Conservation (phyloP, 2,329 filamentous ascomycete genomes). For the Clarireedia hainanense region DNA sequence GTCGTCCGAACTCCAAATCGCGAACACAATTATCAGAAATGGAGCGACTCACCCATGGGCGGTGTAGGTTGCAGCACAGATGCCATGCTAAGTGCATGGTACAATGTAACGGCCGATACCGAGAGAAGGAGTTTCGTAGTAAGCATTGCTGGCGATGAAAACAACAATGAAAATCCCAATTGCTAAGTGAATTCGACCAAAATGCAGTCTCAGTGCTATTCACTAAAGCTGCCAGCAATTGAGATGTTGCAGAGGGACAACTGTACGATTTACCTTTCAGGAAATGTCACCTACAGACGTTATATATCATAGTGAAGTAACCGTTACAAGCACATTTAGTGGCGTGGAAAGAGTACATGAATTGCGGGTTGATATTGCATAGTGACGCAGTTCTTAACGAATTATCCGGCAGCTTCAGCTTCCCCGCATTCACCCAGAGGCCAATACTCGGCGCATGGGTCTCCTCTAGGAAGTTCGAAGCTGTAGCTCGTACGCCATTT, state of each 20-base stretch:
- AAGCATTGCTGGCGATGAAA: neutral
- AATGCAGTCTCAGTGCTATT: too few species aligned
- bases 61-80: constrained; percentile 31
- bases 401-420: constrained; percentile 3
- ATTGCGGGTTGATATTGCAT: neutral
- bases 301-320: neutral
- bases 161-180: too few species aligned
- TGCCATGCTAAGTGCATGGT: constrained; percentile 1
- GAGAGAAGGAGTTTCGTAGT: neutral
- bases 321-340: neutral
- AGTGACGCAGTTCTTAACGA: neutral
- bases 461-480: neutral
- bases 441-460: neutral
- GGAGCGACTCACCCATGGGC: constrained; percentile 34
- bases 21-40: neutral
- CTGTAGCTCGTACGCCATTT: neutral
- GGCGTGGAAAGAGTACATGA: neutral
- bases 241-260: too few species aligned
- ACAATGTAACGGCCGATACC: neutral
- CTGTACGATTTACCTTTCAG: too few species aligned
- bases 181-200: too few species aligned
- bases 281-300: too few species aligned
- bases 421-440: neutral
- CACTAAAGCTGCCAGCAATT: too few species aligned
- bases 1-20: neutral